These are phyloP conservation scores for Globisporangium cystogenes DNA, from an alignment of 352 stramenopile species.

Conservation along the genomic window DNA sequence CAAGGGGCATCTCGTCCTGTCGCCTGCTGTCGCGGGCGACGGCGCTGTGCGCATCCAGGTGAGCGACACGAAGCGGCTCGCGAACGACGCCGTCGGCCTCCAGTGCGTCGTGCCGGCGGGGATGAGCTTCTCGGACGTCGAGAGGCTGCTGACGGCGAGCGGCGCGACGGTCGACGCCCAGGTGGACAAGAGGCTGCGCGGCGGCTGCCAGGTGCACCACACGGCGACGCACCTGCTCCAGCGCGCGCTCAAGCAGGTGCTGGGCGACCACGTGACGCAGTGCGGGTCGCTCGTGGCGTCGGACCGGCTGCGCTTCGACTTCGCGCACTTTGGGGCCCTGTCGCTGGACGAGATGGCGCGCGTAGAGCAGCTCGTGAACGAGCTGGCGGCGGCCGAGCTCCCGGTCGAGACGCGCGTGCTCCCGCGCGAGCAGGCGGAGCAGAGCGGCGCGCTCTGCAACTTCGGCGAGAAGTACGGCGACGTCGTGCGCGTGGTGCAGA, in stretches of 20 bases:
- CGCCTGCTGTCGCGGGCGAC: conserved; percentile 4
- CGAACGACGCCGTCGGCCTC: conserved; percentile 37
- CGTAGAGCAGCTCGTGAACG: conserved; percentile 57
- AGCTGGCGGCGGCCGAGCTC: conserved; percentile 33
- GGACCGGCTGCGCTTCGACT: conserved; percentile 76
- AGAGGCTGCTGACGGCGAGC: conserved; percentile 10
- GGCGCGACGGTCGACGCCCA: conserved; percentile 23
- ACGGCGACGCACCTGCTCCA: conserved; percentile 79
- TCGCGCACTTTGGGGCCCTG: conserved; percentile 70
- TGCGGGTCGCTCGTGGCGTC: conserved; percentile 55
- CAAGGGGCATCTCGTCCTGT: conserved; percentile 29
- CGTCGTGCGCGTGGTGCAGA: conserved; percentile 62
- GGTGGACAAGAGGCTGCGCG: conserved; percentile 46
- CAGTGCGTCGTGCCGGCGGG: conserved; percentile 32
- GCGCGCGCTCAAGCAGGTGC: conserved; percentile 48
- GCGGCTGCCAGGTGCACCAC: conserved; percentile 61
- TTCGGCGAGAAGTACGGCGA: conserved; percentile 86
- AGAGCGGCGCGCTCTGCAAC: conserved; percentile 65
- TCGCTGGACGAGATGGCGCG: conserved; percentile 49
- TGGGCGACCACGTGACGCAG: conserved; percentile 73
- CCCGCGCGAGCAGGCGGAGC: conserved; percentile 39
- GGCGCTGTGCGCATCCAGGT: conserved; percentile 19
- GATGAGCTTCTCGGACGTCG: conserved; percentile 22
- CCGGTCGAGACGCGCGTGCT: conserved; percentile 37
- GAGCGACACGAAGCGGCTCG: conserved; percentile 34